These are phyloP conservation scores for Zizania palustris DNA, from an alignment of 202 grass and related monocot species.

Conservation along the genomic window DNA sequence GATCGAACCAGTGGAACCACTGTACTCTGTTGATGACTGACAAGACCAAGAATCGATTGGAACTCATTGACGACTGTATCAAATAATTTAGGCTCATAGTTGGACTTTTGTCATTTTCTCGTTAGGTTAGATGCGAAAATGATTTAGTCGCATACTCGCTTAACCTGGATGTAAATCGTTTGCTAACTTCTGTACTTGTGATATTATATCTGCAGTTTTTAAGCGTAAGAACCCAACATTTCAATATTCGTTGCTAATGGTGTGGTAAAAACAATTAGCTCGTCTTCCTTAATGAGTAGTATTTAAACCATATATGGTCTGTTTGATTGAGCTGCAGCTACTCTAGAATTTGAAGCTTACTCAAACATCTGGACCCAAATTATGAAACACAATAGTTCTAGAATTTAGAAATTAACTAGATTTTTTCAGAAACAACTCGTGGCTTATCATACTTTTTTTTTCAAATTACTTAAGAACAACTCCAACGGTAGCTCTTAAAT, in stretches of 20 bases:
- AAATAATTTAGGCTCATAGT: conserved; percentile 24
- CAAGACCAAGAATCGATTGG: conserved; percentile 2
- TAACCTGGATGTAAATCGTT: conserved; percentile 28
- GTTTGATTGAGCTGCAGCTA: too few relatives aligned
- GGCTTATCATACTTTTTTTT: too few relatives aligned
- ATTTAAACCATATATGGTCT: neutral
- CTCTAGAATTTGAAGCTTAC: too few relatives aligned
- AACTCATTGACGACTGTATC: neutral
- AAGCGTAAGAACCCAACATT: conserved; percentile 9
- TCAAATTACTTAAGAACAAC: too few relatives aligned
- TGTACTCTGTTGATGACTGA: conserved; percentile 19
- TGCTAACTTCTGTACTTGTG: neutral
- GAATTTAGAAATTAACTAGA: too few relatives aligned
- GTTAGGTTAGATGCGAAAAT: conserved; percentile 29
- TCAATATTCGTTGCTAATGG: neutral
- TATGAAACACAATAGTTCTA: too few relatives aligned
- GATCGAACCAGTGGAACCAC: conserved; percentile 2
- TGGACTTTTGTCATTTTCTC: conserved; percentile 9
- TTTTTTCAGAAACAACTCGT: too few relatives aligned
- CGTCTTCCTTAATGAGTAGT: neutral
- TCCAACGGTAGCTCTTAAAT: too few relatives aligned
- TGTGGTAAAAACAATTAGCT: conserved; percentile 7
- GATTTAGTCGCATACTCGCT: conserved; percentile 15
- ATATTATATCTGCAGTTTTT: conserved; percentile 17
- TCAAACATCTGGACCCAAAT: too few relatives aligned